Evolutionary conservation across 306 rosid genomes (phyloP), one percentile per base, ranked within the genome.

Genomic region (Cyclanthera cordifolia): DNA sequence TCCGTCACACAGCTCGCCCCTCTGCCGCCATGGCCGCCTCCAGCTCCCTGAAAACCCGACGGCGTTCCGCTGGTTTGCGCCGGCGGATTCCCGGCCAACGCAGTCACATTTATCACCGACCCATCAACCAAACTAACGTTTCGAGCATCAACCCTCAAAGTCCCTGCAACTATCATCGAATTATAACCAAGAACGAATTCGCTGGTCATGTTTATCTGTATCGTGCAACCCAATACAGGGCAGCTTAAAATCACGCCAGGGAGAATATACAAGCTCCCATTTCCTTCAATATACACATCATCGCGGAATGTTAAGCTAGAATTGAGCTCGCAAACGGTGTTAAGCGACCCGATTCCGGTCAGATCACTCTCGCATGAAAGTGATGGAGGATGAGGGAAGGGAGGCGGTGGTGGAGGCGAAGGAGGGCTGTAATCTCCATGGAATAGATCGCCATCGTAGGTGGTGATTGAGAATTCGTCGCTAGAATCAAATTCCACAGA

Each of bases 11-110:
- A 92, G 69, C 85, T 80, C 28, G 98, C 96, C n/a, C 98, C 98
- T 70, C 98, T 82, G 17, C 98, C 98, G 17, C 98, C 98, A 24
- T 93, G 84, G 37, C 98, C 98, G 53, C 96, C 98, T 10, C 95
- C 96, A 0, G 90, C 87, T 11, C 98, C 96, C 77, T 90, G 95
- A 43, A 82, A 78, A 52, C 95, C 96, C n/a, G 82, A 60, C 0
- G 98, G 98, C 14, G 86, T 75, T 37, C 98, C 98, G 20, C 98
- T 93, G 1, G 96, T 87, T 87, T 87, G 88, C 24, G 85, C 61
- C 5, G 98, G 98, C 0, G 98, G 90, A 10, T 46, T 75, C 14
- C 98, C 98, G 0, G 94, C 98, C 77, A 90, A 72, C 1, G 86
- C 95, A 2, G 84, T 93, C 25, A 82, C 79, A 80, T 81, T 84